Evolutionary conservation across 495 filamentous ascomycete species (phyloP).

Genomic region (Penicillium tannophilum): DNA sequence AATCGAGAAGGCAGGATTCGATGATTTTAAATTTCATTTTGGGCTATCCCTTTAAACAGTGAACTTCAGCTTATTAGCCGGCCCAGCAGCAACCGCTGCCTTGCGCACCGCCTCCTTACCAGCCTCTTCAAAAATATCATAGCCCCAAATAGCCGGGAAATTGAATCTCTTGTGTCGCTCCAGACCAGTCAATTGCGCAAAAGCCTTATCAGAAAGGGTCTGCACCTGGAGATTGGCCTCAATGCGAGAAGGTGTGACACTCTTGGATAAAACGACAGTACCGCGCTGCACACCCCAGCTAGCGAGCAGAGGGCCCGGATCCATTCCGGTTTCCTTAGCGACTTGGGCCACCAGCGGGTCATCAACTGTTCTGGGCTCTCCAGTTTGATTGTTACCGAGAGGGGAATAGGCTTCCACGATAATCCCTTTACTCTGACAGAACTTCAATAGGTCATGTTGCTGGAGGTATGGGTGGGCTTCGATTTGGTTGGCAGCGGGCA

Average conservation of each 20-base stretch:
- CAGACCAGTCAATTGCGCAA: constrained; percentile 31
- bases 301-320: constrained; percentile 43
- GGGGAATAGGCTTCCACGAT: constrained; percentile 62
- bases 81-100: constrained; percentile 22
- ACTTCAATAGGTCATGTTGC: constrained; percentile 51
- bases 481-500: constrained; percentile 60
- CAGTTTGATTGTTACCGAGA: constrained; percentile 50
- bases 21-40: too few species aligned
- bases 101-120: constrained; percentile 27
- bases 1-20: too few species aligned
- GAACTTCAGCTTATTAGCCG: constrained; percentile 29
- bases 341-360: constrained; percentile 37
- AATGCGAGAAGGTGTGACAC: constrained; percentile 48
- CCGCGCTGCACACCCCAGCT: constrained; percentile 55
- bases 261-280: constrained; percentile 53
- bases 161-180: constrained; percentile 43
- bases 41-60: constrained; percentile 18
- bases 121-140: constrained; percentile 41
- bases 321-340: constrained; percentile 38
- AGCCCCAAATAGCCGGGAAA: constrained; percentile 41
- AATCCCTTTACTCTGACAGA: constrained; percentile 52
- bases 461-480: constrained; percentile 66
- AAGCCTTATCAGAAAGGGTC: constrained; percentile 36
- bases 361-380: constrained; percentile 40
- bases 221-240: constrained; percentile 37